Conservation (phyloP, 306 rosid genomes). For the Pachyrhizus erosus region DNA sequence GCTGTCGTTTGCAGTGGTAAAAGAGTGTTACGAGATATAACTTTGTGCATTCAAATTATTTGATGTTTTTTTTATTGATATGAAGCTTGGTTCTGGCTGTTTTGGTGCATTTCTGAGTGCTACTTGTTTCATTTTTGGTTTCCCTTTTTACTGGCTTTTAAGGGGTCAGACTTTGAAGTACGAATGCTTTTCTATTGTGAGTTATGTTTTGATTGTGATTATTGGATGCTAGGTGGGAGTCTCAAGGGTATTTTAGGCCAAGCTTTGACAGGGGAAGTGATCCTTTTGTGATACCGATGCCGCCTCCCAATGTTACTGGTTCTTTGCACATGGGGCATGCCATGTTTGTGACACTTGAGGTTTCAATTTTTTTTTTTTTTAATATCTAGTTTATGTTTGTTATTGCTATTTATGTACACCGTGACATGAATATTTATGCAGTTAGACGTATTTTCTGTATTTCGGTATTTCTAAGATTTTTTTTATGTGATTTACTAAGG, state of each 20-base stretch:
- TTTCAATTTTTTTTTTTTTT: conserved; percentile 26
- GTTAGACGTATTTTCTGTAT: conserved; percentile 17
- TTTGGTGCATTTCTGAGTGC: background rate
- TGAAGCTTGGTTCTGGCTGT: background rate
- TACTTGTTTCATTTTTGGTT: background rate
- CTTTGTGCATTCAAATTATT: background rate
- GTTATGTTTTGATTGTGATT: background rate
- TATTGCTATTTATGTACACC: background rate
- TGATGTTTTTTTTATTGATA: background rate
- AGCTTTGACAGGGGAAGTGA: conserved; percentile 69
- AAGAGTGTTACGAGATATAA: background rate
- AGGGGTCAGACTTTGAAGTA: background rate
- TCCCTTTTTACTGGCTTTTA: background rate
- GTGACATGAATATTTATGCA: background rate
- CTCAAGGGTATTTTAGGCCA: conserved; percentile 92
- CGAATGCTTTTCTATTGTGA: background rate
- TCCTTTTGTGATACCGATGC: conserved; percentile 94
- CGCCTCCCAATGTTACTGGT: conserved; percentile 98
- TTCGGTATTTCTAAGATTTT: conserved; percentile 17
- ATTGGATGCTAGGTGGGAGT: conserved; percentile 87
- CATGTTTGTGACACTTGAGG: conserved; percentile 99
- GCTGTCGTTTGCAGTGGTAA: background rate
- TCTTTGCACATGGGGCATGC: conserved; percentile 99
- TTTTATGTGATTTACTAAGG: background rate
- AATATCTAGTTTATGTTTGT: conserved; percentile 13